These are phyloP conservation scores for maize (Zea mays) DNA, from an alignment of 176 grass and related monocot genomes.

Conservation along the genomic window DNA sequence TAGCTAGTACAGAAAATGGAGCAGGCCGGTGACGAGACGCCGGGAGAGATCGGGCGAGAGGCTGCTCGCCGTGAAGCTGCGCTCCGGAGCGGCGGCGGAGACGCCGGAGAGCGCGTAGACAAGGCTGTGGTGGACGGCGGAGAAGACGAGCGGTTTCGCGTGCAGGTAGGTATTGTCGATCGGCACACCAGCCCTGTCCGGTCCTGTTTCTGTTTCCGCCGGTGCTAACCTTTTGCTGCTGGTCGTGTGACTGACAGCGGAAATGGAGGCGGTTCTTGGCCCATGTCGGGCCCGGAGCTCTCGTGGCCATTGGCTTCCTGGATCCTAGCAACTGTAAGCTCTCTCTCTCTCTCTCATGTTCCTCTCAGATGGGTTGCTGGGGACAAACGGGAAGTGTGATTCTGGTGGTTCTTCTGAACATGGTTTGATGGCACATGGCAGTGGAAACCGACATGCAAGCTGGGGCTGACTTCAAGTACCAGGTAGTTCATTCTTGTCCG, in stretches of 20 bases:
- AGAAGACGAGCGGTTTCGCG: slow-evolving; percentile 13
- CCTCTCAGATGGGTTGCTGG: background rate
- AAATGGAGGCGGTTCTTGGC: slow-evolving; percentile 60
- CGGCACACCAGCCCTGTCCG: too few relatives aligned
- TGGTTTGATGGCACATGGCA: slow-evolving; percentile 36
- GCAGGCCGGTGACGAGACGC: background rate
- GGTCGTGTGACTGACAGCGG: slow-evolving; percentile 9
- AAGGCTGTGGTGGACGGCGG: background rate
- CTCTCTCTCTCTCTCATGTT: background rate
- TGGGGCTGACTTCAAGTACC: slow-evolving; percentile 57
- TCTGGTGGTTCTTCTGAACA: slow-evolving; percentile 7
- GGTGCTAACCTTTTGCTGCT: background rate
- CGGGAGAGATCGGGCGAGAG: slow-evolving; percentile 23
- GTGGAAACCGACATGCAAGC: slow-evolving; percentile 78
- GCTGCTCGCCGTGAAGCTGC: slow-evolving; percentile 32
- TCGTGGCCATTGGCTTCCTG: slow-evolving; percentile 68
- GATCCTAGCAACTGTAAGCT: slow-evolving; percentile 65
- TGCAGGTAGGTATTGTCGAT: background rate
- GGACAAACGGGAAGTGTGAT: background rate
- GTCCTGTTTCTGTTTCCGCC: background rate
- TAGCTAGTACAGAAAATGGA: slow-evolving; percentile 30
- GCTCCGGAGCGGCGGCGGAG: background rate
- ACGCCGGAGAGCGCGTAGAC: slow-evolving; percentile 13
- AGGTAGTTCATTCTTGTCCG: slow-evolving; percentile 31
- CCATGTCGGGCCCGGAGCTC: slow-evolving; percentile 71